Evolutionary conservation across 2,329 filamentous ascomycete species (phyloP).

Genomic region (Claviceps humidiphila): DNA sequence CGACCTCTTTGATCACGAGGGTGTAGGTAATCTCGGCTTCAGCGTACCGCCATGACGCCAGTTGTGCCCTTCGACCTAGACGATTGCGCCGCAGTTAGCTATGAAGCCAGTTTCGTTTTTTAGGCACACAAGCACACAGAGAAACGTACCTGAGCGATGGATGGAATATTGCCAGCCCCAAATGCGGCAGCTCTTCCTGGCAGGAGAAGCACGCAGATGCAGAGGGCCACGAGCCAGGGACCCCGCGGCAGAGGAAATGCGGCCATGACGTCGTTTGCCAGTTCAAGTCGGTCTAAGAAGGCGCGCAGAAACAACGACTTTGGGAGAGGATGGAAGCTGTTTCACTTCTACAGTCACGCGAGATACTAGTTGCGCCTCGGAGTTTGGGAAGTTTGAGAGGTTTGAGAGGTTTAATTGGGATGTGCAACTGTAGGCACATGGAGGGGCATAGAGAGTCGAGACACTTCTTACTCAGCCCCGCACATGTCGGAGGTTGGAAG

Average conservation of each 20-base stretch:
- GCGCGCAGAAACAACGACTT: not conserved
- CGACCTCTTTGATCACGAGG: not conserved
- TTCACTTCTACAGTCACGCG: not conserved
- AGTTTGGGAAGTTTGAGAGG: too few species aligned
- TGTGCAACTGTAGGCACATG: too few species aligned
- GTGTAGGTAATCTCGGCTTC: not conserved
- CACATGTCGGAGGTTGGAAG: too few species aligned
- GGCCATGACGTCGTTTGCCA: conserved; percentile 28
- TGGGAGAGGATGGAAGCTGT: not conserved
- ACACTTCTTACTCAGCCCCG: too few species aligned
- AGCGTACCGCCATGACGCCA: conserved; percentile 52
- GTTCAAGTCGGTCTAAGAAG: conserved; percentile 3
- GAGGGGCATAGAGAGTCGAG: too few species aligned
- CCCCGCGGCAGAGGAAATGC: conserved; percentile 32
- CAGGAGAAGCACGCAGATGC: conserved; percentile 41
- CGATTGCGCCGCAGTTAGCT: not conserved
- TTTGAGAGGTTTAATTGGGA: too few species aligned
- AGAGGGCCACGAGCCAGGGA: conserved; percentile 37
- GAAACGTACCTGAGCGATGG: conserved; percentile 33
- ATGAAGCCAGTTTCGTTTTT: not conserved
- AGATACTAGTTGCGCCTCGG: too few species aligned
- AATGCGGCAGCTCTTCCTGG: conserved; percentile 47
- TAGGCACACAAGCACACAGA: not conserved
- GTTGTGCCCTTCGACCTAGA: conserved; percentile 52
- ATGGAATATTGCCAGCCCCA: conserved; percentile 60